Evolutionary conservation across 2,329 filamentous ascomycete species (phyloP), one percentile per base, ranked within the genome.

Genomic region (Sclerotinia trifoliorum): DNA sequence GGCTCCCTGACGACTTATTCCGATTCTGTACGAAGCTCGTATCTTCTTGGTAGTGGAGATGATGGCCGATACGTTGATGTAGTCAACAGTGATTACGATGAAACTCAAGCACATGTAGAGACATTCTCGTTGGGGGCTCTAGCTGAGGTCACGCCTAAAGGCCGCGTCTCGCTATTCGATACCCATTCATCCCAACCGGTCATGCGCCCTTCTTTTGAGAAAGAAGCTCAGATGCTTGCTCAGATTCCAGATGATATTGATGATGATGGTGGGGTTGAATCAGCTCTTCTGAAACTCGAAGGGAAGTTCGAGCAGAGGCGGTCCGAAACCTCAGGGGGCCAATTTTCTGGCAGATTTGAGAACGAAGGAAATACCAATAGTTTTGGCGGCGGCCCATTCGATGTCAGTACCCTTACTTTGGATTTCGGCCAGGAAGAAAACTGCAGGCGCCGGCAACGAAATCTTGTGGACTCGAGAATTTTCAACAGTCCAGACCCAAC

Each of bases 201-300:
- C 2, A 87, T 88, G 85, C 84, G 86, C 5, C 85, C 87, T 1
- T 97, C 94, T 0, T 97, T 98, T 73, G 93, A 98, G 78, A 90
- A 86, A 3, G 93, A 96, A 74, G 92, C 96, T 1, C 89, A 94
- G 69, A 92, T 92, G 74, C 86, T 99, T 66, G 92, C 94, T 2
- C 89, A 91, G 67, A 92, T 98, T 35, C 93, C 94, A 0, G 94
- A 97, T 75, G 92, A 96, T 49, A 77, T 81, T 21, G 85, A 89
- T 70, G 89, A 90, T 57, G 92, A 96, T 75, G 93, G 93, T 8
- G 94, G 94, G 17, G 89, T 98, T 35, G 95, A 98, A 76, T 93
- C 94, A n/a, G 92, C 95, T 0, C 79, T 99, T 63, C 80, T 94
- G 74, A 99, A 98, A 75, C 84, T 99, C 0, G 95, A 99, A 80